Base-by-base conservation (phyloP, 257 asterid species). In the Solanum pinnatisectum region DNA sequence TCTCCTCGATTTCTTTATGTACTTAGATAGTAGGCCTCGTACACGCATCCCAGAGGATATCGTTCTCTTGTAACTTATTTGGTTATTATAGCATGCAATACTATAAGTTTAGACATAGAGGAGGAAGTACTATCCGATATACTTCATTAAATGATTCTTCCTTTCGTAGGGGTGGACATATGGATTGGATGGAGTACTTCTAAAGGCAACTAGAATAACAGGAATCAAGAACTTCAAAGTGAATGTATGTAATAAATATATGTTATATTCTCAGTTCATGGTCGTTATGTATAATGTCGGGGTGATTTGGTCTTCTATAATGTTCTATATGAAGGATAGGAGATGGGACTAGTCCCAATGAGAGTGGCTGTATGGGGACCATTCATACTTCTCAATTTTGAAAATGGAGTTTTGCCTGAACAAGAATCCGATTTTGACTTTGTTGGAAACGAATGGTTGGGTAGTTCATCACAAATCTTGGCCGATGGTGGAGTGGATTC, bases 321-420 rank as follows among this genome's bases (percentile, higher is more conserved):
- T 25, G 90, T 87, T 65, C 88, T 87, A 70, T 59, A 78, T 87
- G 91, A 88, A 90, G 90, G 85, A 82, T 90, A 95, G 98, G 96
- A 94, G 88, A 95, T 95, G 98, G 98, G 98, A 89, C 95, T 95
- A 63, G 83, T 94, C 89, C 96, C 95, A 0, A 84, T 96, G 52
- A 90, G 85, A 91, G 96, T 93, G 33, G 96, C 95, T 72, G 76
- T 86, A 32, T 96, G 98, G 99, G 99, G 98, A 76, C 98, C 98
- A 40, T 96, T 96, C n/a, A 93, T 95, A 33, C 90, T 96, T 71
- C 90, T 96, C 89, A 92, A 93, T 87, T 86, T 93, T 42, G 95
- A 92, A 65, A 89, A 89, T 10, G 91, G 88, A 83, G 82, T 20
- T 86, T 46, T 13, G 25, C 83, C 92, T 18, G 84, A 90, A 78